Evolutionary conservation across 768 basidiomycete species (phyloP).

Genomic region (Clitopilus passeckerianus): DNA sequence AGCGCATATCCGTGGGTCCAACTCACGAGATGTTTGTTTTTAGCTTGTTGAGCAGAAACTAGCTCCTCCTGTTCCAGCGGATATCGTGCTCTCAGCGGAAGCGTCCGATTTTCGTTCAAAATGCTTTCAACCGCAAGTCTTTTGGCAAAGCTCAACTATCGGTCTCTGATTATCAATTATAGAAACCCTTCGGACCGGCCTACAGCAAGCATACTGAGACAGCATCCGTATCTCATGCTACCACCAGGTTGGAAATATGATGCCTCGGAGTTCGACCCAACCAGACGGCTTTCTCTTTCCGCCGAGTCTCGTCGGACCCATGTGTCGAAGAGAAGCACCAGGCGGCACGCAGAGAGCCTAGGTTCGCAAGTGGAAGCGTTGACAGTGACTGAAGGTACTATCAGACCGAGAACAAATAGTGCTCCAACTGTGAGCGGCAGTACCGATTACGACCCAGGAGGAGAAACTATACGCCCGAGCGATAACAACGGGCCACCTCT

Average conservation of each 20-base stretch:
- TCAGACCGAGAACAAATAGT: not conserved
- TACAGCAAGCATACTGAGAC: not conserved
- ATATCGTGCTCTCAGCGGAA: conserved; percentile 51
- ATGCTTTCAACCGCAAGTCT: conserved; percentile 70
- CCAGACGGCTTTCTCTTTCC: not conserved
- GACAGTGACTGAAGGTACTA: not conserved
- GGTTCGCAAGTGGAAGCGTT: not conserved
- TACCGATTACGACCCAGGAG: not conserved
- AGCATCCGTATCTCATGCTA: conserved; percentile 12
- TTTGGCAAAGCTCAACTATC: not conserved
- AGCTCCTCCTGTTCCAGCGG: conserved; percentile 73
- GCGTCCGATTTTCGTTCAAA: conserved; percentile 70
- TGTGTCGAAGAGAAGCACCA: not conserved
- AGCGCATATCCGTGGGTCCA: not conserved
- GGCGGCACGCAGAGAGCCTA: not conserved
- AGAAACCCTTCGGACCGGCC: conserved; percentile 73
- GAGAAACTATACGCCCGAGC: not conserved
- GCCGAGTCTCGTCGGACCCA: not conserved
- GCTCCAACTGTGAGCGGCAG: not conserved
- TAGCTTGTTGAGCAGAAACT: conserved; percentile 65
- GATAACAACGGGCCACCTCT: conserved; percentile 22
- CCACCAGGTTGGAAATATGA: conserved; percentile 13
- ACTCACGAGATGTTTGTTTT: not conserved
- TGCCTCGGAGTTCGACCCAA: not conserved
- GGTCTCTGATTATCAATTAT: not conserved